phyloP scores from a whole-genome alignment of 192 early-diverging fungal species.

The Linnemannia schmuckeri region DNA sequence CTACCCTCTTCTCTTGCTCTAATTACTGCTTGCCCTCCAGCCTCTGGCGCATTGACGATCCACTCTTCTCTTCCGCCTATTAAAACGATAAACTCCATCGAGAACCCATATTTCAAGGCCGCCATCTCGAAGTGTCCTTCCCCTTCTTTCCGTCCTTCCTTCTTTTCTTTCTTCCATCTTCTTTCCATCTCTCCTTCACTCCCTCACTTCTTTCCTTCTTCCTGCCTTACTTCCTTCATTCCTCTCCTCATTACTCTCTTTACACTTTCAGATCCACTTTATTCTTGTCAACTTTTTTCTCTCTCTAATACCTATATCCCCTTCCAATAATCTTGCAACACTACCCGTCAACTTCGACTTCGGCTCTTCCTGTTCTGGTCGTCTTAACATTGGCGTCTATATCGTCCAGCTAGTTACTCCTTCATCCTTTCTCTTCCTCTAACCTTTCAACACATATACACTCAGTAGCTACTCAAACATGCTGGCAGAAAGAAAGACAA shows the following conservation, averaged over 20 bases:
- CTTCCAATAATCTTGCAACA: background rate
- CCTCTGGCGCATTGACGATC: background rate
- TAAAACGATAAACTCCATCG: background rate
- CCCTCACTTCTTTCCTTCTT: background rate
- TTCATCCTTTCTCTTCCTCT: background rate
- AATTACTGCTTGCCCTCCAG: background rate
- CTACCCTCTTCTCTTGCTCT: background rate
- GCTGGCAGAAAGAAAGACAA: conserved; percentile 35
- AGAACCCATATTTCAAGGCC: background rate
- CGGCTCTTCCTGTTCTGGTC: background rate
- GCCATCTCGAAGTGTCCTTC: background rate
- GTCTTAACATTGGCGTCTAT: background rate
- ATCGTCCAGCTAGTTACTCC: background rate
- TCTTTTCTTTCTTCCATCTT: conserved; percentile 1
- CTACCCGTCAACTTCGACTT: background rate
- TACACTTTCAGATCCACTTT: background rate
- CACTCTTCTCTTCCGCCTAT: conserved; percentile 11
- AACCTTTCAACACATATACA: background rate
- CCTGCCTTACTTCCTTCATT: background rate
- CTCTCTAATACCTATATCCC: background rate
- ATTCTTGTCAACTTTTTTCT: conserved; percentile 2
- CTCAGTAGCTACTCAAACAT: conserved; percentile 11
- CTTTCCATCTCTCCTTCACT: conserved; percentile 3
- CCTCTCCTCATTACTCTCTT: background rate
- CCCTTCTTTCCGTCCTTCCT: background rate